These are phyloP conservation scores for Lindgomyces ingoldianus DNA, from an alignment of 495 filamentous ascomycete genomes.

Conservation along the genomic window DNA sequence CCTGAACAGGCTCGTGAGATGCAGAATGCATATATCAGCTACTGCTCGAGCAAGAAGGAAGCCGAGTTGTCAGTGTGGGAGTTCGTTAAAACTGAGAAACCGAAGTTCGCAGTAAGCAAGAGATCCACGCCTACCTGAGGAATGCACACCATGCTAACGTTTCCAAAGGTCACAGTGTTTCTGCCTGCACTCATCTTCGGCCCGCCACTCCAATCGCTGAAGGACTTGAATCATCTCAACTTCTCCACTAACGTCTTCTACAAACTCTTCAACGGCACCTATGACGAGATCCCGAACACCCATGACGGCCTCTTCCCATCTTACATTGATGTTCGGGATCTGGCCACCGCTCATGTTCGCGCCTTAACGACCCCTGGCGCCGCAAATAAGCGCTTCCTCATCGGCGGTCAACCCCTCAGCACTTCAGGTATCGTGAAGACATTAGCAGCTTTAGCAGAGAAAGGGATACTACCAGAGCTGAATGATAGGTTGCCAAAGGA, in stretches of 20 bases:
- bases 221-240: conserved; percentile 40
- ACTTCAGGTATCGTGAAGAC: conserved; percentile 36
- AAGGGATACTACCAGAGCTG: conserved; percentile 35
- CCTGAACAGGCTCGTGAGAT: conserved; percentile 32
- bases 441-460: conserved; percentile 33
- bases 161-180: conserved; percentile 35
- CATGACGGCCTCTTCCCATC: conserved; percentile 36
- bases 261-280: conserved; percentile 42
- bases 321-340: conserved; percentile 43
- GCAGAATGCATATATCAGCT: conserved; percentile 39
- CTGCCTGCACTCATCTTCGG: conserved; percentile 39
- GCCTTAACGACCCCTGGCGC: conserved; percentile 37
- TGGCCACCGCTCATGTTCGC: conserved; percentile 41
- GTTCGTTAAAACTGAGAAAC: conserved; percentile 40
- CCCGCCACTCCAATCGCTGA: conserved; percentile 37
- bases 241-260: conserved; percentile 42
- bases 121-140: too few species aligned
- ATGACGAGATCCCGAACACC: conserved; percentile 40
- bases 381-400: conserved; percentile 37
- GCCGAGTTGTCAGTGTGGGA: conserved; percentile 44
- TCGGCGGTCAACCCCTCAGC: conserved; percentile 35
- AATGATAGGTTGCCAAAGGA: conserved; percentile 43
- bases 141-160: not conserved
- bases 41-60: conserved; percentile 45
- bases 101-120: conserved; percentile 21